Percentiles rank a stretch among this genome's conserved stretches.
These are phyloP conservation scores for Medicago ruthenica DNA, from an alignment of 306 rosid species.

Conservation along the genomic window DNA sequence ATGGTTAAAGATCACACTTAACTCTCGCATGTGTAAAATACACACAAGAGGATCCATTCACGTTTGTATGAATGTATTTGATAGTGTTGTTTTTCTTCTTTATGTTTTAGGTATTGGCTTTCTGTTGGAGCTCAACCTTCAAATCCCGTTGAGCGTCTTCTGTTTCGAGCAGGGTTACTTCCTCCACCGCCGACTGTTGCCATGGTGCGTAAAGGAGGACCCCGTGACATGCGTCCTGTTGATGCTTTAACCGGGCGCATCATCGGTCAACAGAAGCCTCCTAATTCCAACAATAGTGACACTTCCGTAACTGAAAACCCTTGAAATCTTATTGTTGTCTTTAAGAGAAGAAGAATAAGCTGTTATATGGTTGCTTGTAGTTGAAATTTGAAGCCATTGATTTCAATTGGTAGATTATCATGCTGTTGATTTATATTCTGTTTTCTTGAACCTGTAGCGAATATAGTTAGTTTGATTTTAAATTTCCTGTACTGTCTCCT, in stretches of 20 bases:
- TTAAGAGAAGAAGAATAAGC: slow-evolving; percentile 25
- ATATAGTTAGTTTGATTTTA: too few relatives aligned
- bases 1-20: too few relatives aligned
- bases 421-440: too few relatives aligned
- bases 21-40: too few relatives aligned
- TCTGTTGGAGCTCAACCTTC: slow-evolving; percentile 99
- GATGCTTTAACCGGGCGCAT: slow-evolving; percentile 77
- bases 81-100: background rate
- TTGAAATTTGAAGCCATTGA: slow-evolving; percentile 2
- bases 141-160: slow-evolving; percentile 82
- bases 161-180: slow-evolving; percentile 77
- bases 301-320: slow-evolving; percentile 38
- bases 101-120: slow-evolving; percentile 78
- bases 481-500: background rate
- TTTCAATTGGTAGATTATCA: background rate
- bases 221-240: slow-evolving; percentile 63
- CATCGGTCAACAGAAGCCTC: slow-evolving; percentile 51
- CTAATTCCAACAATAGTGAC: slow-evolving; percentile 29
- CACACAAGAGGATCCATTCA: too few relatives aligned
- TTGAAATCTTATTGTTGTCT: slow-evolving; percentile 27
- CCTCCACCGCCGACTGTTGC: slow-evolving; percentile 94
- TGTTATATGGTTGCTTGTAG: slow-evolving; percentile 4
- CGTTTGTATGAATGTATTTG: background rate
- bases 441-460: too few relatives aligned
- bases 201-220: slow-evolving; percentile 86